A percentile compares a stretch with the other conserved stretches of the same genome.
Conservation (phyloP, 257 asterid genomes). For the Nicotiana noctiflora region DNA sequence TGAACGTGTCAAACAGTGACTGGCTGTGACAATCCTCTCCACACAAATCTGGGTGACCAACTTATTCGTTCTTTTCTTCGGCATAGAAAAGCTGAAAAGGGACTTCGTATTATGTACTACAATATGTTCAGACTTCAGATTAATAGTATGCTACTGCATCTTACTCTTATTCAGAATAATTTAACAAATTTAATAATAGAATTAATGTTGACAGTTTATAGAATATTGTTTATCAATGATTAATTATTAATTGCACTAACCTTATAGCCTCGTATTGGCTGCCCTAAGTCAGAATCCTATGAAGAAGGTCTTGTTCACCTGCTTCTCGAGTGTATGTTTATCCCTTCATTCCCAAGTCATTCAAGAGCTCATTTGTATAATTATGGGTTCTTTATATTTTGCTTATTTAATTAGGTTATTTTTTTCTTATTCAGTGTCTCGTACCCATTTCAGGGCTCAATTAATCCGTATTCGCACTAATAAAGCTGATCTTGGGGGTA, state of each 20-base stretch:
- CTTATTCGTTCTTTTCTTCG: slow-evolving; percentile 13
- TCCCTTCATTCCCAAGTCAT: neutral
- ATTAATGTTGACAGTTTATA: neutral
- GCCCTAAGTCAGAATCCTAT: slow-evolving; percentile 34
- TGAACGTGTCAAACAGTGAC: neutral
- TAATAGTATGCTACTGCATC: neutral
- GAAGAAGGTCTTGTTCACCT: slow-evolving; percentile 1
- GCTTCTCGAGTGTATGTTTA: slow-evolving; percentile 5
- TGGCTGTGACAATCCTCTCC: neutral
- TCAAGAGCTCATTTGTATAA: neutral
- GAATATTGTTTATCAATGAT: slow-evolving; percentile 23
- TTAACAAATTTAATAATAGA: neutral
- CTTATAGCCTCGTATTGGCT: slow-evolving; percentile 18
- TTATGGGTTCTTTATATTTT: neutral
- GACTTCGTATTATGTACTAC: neutral
- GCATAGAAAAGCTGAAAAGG: slow-evolving; percentile 9
- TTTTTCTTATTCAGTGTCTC: no score
- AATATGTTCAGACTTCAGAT: neutral
- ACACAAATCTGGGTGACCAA: neutral
- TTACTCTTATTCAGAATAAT: neutral
- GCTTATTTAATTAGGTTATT: no score
- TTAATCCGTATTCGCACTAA: no score
- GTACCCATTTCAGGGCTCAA: no score
- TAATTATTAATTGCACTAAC: slow-evolving; percentile 24
- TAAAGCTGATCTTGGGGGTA: no score